Conservation (phyloP, 2,329 filamentous ascomycete genomes). For the Podosphaera leucotricha region DNA sequence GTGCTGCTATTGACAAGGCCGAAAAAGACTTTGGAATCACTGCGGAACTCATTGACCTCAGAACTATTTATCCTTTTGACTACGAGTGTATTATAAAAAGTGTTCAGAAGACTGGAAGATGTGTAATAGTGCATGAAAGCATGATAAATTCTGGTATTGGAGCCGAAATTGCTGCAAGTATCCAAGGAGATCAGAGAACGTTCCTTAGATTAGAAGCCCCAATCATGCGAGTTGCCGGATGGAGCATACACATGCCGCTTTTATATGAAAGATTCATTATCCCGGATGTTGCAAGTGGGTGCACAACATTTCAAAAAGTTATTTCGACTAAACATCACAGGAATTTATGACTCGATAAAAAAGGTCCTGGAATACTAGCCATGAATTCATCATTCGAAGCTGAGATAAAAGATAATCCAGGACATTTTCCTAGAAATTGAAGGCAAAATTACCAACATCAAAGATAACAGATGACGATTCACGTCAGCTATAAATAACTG, state of each 20-base stretch:
- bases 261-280: conserved; percentile 41
- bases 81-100: conserved; percentile 39
- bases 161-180: conserved; percentile 46
- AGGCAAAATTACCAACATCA: too few relatives aligned
- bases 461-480: too few relatives aligned
- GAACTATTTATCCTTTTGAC: conserved; percentile 55
- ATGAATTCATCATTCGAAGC: background rate
- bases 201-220: conserved; percentile 47
- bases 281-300: conserved; percentile 46
- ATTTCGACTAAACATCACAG: conserved; percentile 8
- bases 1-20: conserved; percentile 37
- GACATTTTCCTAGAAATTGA: too few relatives aligned
- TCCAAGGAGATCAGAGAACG: conserved; percentile 36
- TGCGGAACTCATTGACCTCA: conserved; percentile 45
- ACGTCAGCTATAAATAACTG: too few relatives aligned
- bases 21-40: conserved; percentile 43
- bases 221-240: conserved; percentile 44
- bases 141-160: conserved; percentile 54
- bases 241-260: conserved; percentile 43
- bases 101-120: conserved; percentile 44
- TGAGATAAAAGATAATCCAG: background rate
- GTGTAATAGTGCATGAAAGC: conserved; percentile 50
- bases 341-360: conserved; percentile 17
- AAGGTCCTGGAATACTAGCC: conserved; percentile 13
- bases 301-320: too few relatives aligned